Evolutionary conservation across 441 rosid genomes (phyloP).

Genomic region (Geranium incanum): DNA sequence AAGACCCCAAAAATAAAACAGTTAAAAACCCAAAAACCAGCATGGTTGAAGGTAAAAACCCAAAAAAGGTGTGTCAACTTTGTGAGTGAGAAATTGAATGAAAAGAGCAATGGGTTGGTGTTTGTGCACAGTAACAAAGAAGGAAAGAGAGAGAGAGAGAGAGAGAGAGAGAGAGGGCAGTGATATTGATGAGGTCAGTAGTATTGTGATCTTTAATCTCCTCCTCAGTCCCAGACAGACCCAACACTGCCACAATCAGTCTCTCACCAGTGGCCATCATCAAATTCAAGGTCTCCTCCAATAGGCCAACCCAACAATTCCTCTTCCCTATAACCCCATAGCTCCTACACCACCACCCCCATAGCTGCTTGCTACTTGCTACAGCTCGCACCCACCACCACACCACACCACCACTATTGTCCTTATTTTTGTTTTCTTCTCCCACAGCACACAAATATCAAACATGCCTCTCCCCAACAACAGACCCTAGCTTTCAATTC

Average conservation of each 20-base stretch:
- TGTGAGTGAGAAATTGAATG: constrained; percentile 1
- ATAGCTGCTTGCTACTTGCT: background rate
- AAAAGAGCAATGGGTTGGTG: background rate
- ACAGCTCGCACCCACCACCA: background rate
- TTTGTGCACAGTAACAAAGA: constrained; percentile 19
- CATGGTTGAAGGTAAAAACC: background rate
- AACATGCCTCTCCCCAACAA: background rate
- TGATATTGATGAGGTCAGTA: constrained; percentile 28
- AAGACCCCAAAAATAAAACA: background rate
- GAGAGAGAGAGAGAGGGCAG: constrained; percentile 19
- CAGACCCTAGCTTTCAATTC: no score
- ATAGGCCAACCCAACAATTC: constrained; percentile 17
- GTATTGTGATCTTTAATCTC: constrained; percentile 38
- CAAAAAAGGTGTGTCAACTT: background rate
- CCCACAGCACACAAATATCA: background rate
- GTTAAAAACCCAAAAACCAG: background rate
- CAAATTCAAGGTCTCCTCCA: constrained; percentile 15
- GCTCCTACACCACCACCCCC: background rate
- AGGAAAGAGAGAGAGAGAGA: constrained; percentile 26
- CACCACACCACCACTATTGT: background rate
- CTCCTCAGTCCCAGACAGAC: constrained; percentile 23
- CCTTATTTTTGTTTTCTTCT: background rate
- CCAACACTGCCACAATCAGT: constrained; percentile 27
- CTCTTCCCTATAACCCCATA: constrained; percentile 10
- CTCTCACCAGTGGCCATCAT: constrained; percentile 28